Conservation (phyloP, 2,329 filamentous ascomycete species). For the Calonectria multiphialidica region DNA sequence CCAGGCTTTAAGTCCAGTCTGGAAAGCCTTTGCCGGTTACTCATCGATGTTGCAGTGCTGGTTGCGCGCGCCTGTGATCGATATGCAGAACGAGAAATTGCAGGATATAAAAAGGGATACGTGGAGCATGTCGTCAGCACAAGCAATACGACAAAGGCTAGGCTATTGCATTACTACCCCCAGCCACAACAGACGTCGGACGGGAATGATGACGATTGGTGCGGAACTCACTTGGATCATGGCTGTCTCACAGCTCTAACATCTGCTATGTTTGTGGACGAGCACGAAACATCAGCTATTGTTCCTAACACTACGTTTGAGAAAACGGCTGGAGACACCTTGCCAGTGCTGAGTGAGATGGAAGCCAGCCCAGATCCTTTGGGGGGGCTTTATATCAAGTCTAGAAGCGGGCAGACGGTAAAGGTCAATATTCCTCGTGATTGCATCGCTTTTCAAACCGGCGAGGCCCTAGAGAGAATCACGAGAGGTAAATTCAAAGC, state of each 20-base stretch:
- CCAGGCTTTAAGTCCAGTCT: constrained; percentile 82
- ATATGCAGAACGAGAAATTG: constrained; percentile 84
- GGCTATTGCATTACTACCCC: constrained; percentile 94
- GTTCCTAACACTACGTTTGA: constrained; percentile 39
- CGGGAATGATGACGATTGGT: constrained; percentile 87
- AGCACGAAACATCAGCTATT: constrained; percentile 60
- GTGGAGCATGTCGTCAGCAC: constrained; percentile 88
- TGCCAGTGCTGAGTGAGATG: constrained; percentile 76
- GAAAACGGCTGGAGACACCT: constrained; percentile 39
- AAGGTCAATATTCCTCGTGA: constrained; percentile 93
- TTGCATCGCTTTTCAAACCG: constrained; percentile 96
- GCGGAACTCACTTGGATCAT: constrained; percentile 89
- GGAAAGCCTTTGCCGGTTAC: constrained; percentile 81
- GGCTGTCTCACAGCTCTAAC: constrained; percentile 95
- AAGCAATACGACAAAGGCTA: constrained; percentile 90
- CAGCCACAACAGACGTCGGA: constrained; percentile 55
- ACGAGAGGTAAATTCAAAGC: constrained; percentile 91
- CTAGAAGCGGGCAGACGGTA: constrained; percentile 83
- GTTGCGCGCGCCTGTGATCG: constrained; percentile 92
- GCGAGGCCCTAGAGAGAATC: constrained; percentile 90
- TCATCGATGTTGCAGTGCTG: constrained; percentile 90
- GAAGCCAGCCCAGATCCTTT: constrained; percentile 81
- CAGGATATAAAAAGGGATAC: constrained; percentile 81
- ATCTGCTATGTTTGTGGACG: constrained; percentile 95
- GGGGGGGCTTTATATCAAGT: constrained; percentile 92